Evolutionary conservation across 2,329 filamentous ascomycete genomes (phyloP), one percentile per base, ranked within the genome.

Genomic region (Aspergillus sp.): DNA sequence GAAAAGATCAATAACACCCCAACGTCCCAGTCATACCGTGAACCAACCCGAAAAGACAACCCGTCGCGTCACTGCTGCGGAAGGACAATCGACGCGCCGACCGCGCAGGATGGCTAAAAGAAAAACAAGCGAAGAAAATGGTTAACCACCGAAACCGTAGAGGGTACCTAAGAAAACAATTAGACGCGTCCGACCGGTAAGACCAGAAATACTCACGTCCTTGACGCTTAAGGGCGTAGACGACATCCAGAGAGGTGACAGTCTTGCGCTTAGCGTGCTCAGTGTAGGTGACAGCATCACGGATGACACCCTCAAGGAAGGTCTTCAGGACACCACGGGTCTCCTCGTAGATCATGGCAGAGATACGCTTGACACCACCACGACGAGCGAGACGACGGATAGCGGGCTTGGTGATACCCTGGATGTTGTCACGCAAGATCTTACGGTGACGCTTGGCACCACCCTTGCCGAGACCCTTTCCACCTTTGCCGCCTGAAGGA

Each of bases 351-450:
- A 90, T 90, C 87, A 89, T 95, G 75, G 92, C 92, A 71, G 91
- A 96, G 72, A 96, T 96, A 95, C 92, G 92, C 90, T 96, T 96
- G 84, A 96, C 92, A 92, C 92, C 92, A 79, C 92, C 92, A 94
- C 92, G 91, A 81, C 92, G 92, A 63, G 92, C 92, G 76, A 96
- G 91, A 95, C 92, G 92, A 72, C 92, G 88, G 79, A 96, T 96
- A 70, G 92, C 92, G 69, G 92, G 92, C 89, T 96, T 96, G 73
- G 92, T 96, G 75, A 96, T 96, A 81, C 92, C 92, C 82, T 96
- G 92, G 74, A 96, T 96, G 89, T 96, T 96, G 88, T 96, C 92
- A 80, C 92, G 90, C 78, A 96, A 85, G 83, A 96, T 96, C 89
- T 96, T 96, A 73, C 93, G 87, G 82, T 96, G 92, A 80, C 92